These are phyloP conservation scores for Fusarium odoratissimum DNA, from an alignment of 2,329 filamentous ascomycete species.

Conservation along the genomic window DNA sequence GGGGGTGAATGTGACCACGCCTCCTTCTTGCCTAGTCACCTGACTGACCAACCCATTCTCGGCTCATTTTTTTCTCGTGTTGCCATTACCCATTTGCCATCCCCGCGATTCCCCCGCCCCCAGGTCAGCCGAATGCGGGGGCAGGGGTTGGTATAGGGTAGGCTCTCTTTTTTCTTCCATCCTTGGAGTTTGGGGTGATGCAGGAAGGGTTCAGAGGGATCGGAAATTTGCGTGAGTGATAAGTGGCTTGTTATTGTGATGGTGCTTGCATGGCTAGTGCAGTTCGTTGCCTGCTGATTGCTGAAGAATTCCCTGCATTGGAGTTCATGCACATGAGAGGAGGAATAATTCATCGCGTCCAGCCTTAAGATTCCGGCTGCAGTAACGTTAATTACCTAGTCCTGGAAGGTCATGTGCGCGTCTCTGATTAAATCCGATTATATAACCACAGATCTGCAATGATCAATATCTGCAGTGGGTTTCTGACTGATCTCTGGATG, in stretches of 20 bases:
- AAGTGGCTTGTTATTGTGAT: background rate
- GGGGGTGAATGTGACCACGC: conserved; percentile 31
- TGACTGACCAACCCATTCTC: conserved; percentile 33
- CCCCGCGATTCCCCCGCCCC: conserved; percentile 37
- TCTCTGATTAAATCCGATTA: no score
- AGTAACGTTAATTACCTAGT: background rate
- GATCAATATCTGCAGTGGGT: background rate
- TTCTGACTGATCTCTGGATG: background rate
- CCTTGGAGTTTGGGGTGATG: background rate
- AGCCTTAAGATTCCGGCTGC: background rate
- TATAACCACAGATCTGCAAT: background rate
- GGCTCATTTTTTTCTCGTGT: conserved; percentile 18
- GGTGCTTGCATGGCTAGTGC: background rate
- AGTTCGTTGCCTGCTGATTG: background rate
- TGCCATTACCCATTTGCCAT: conserved; percentile 5
- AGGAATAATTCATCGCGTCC: background rate
- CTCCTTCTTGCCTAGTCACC: conserved; percentile 31
- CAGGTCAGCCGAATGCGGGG: conserved; percentile 29
- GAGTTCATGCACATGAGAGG: background rate
- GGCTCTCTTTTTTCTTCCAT: background rate
- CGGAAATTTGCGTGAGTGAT: background rate
- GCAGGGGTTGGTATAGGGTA: conserved; percentile 16
- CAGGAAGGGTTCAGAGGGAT: background rate
- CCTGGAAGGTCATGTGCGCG: background rate
- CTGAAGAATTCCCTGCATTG: background rate